These are phyloP conservation scores for Cercospora sp. DNA, from an alignment of 2,329 filamentous ascomycete genomes.

Conservation along the genomic window DNA sequence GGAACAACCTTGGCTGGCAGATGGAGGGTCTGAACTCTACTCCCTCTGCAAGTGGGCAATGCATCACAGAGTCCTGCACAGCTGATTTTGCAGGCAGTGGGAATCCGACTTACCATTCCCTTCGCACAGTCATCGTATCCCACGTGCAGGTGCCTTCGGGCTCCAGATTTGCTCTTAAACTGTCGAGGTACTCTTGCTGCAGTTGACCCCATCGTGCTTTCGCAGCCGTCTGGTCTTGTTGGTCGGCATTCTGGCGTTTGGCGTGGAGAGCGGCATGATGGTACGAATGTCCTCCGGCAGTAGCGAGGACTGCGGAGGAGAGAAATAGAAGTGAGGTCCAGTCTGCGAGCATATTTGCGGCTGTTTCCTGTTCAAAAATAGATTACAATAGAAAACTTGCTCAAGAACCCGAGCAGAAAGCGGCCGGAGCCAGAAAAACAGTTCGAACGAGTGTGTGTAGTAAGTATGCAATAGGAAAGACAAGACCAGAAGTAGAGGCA, in stretches of 20 bases:
- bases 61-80: neutral
- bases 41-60: neutral
- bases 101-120: constrained; percentile 19
- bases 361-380: neutral
- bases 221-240: constrained; percentile 6
- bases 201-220: constrained; percentile 20
- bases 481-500: neutral
- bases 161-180: constrained; percentile 11
- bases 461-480: neutral
- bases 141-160: constrained; percentile 22
- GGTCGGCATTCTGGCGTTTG: neutral
- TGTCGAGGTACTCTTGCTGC: constrained; percentile 15
- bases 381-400: neutral
- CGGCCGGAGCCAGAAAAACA: neutral
- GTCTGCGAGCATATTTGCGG: constrained; percentile 10
- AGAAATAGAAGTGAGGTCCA: constrained; percentile 10
- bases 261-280: neutral
- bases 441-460: neutral
- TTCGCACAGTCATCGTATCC: constrained; percentile 25
- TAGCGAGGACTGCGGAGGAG: neutral
- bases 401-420: neutral
- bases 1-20: neutral
- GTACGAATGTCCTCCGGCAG: neutral
- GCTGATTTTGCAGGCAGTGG: neutral
- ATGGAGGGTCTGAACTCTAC: neutral